Evolutionary conservation across 768 basidiomycete genomes (phyloP), one percentile per base, ranked within the genome.

Genomic region (Chalciporus piperatus): DNA sequence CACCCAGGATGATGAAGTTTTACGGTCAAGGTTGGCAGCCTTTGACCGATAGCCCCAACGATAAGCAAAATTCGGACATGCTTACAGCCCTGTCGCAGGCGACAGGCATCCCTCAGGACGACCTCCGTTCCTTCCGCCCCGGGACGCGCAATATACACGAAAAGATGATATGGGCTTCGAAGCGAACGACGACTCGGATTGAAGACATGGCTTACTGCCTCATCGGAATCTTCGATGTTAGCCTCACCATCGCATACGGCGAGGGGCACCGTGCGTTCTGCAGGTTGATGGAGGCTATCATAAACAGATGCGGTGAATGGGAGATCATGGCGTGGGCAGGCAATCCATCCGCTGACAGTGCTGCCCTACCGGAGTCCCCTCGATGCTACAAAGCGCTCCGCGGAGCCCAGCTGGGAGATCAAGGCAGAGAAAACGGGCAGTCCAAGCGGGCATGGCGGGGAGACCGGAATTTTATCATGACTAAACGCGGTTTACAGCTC

Each of bases 151-250:
- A 56, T n/a, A 56, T 69, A 9, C 64, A 61, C 40, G 54, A 59
- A 48, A 67, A 55, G 58, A 66, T 72, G 59, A 57, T 59, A 48
- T 72, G 69, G 69, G 70, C 69, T 4, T 63, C 70, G 19, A 67
- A 51, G 6, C 59, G 70, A 50, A 70, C 57, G 12, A 72, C 69
- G 1, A 72, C 70, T 2, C 51, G 65, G 5, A 52, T 68, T 16
- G 69, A 70, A 47, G 69, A 72, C 45, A 57, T 58, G 13, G 69
- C 70, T 1, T 70, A 70, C 46, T 62, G 50, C 32, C 63, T 71
- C 30, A 65, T 70, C 43, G 69, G 69, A 8, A 41, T 72, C 28
- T 69, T 71, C 11, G 65, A 72, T 20, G 65, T 70, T 35, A 67
- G 63, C 54, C 45, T 70, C 46, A 59, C 67, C 28, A 60, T 72